A percentile compares a stretch with the other conserved stretches of the same genome.
These are phyloP conservation scores for Aphanomyces stellatus DNA, from an alignment of 352 stramenopile species.

Conservation along the genomic window DNA sequence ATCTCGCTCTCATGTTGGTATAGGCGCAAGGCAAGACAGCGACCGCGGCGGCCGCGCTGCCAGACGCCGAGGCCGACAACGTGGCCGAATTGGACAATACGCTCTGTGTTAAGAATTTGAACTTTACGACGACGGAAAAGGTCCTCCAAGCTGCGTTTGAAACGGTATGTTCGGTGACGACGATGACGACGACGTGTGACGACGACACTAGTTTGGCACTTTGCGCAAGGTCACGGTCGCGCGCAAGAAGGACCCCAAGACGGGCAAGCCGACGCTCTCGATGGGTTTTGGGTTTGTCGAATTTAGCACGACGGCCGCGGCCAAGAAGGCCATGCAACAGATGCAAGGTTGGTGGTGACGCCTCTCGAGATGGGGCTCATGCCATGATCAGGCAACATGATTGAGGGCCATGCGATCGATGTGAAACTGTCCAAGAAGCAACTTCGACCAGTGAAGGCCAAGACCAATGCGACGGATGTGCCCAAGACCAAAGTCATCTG, in stretches of 20 bases:
- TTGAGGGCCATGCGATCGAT: conserved; percentile 94
- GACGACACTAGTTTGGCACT: conserved; percentile 33
- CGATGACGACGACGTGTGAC: conserved; percentile 43
- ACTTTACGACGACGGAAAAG: conserved; percentile 92
- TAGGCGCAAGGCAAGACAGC: conserved; percentile 49
- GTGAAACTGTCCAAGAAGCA: conserved; percentile 92
- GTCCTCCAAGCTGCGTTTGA: conserved; percentile 65
- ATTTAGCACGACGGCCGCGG: conserved; percentile 83
- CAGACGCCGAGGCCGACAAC: conserved; percentile 34
- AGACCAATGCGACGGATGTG: conserved; percentile 30
- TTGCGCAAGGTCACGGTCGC: conserved; percentile 85
- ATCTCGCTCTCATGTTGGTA: no score
- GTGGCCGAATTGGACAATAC: conserved; percentile 64
- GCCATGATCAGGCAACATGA: conserved; percentile 41
- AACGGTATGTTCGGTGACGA: conserved; percentile 32
- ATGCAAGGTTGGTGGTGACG: conserved; percentile 34
- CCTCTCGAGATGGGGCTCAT: neutral
- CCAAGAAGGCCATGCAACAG: conserved; percentile 69
- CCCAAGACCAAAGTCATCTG: conserved; percentile 95
- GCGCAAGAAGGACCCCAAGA: conserved; percentile 70
- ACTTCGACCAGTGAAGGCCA: conserved; percentile 38
- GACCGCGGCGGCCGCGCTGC: conserved; percentile 35
- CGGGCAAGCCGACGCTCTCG: conserved; percentile 64
- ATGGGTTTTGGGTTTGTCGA: conserved; percentile 99
- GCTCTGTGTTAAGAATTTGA: conserved; percentile 99